phyloP scores from a whole-genome alignment of 768 basidiomycete species.

The Tulasnella sp. region DNA sequence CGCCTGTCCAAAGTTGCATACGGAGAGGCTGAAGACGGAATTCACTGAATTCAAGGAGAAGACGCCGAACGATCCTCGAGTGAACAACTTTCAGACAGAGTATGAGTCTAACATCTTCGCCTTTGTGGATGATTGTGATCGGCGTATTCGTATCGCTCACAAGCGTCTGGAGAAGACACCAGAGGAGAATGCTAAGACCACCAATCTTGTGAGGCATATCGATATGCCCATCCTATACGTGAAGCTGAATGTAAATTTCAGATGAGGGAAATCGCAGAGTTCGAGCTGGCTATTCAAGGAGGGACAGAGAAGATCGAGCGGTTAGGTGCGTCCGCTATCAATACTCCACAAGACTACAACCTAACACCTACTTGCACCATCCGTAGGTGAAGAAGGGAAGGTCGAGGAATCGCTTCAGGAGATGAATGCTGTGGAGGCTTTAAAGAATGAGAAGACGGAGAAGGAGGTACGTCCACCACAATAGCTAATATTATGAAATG shows the following conservation, averaged over 20 bases:
- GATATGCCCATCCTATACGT: neutral
- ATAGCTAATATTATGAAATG: constrained; percentile 11
- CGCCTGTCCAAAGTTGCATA: constrained; percentile 93
- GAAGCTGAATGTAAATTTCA: constrained; percentile 24
- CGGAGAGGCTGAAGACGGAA: constrained; percentile 84
- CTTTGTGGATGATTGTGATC: constrained; percentile 97
- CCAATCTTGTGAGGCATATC: constrained; percentile 60
- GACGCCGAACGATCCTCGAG: constrained; percentile 68
- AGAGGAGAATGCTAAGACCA: constrained; percentile 98
- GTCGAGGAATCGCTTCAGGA: constrained; percentile 98
- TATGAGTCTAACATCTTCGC: constrained; percentile 91
- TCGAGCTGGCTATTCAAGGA: constrained; percentile 96
- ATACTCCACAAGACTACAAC: constrained; percentile 4
- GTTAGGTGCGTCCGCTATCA: constrained; percentile 45
- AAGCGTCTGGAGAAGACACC: constrained; percentile 96
- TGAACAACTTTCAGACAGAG: constrained; percentile 83
- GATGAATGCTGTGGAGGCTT: constrained; percentile 91
- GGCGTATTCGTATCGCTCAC: constrained; percentile 88
- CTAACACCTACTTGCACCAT: neutral
- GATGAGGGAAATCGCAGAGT: constrained; percentile 99
- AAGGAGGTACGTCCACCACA: constrained; percentile 63
- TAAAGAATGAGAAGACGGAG: constrained; percentile 91
- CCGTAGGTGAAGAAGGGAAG: constrained; percentile 88
- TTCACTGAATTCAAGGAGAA: constrained; percentile 71
- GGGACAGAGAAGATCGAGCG: constrained; percentile 97